A percentile compares a stretch with the other conserved stretches of the same genome.
Conservation (phyloP, 371 early-diverging fungal species). For the Sporodiniella umbellata region DNA sequence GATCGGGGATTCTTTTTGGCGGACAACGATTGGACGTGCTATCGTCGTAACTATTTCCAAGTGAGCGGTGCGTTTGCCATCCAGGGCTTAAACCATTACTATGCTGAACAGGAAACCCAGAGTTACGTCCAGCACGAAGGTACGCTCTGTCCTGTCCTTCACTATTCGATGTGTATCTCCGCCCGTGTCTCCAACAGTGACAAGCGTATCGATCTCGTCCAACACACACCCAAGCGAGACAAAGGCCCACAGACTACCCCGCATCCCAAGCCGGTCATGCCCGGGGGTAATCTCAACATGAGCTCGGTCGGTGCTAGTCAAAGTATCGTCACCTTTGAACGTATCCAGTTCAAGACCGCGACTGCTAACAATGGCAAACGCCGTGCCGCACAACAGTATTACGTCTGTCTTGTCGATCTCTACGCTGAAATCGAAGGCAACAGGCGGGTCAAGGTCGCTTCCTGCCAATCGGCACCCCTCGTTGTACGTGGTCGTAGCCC, state of each 20-base stretch:
- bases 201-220: slow-evolving; percentile 77
- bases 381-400: slow-evolving; percentile 90
- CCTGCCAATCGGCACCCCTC: slow-evolving; percentile 72
- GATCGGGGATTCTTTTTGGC: slow-evolving; percentile 83
- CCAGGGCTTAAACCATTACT: slow-evolving; percentile 42
- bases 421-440: slow-evolving; percentile 63
- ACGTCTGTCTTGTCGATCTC: slow-evolving; percentile 69
- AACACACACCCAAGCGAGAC: slow-evolving; percentile 94
- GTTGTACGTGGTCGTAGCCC: slow-evolving; percentile 94
- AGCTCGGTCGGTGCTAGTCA: slow-evolving; percentile 54
- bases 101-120: slow-evolving; percentile 50
- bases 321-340: slow-evolving; percentile 79
- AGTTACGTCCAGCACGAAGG: slow-evolving; percentile 59
- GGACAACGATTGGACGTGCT: slow-evolving; percentile 89
- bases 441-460: slow-evolving; percentile 58
- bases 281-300: slow-evolving; percentile 57
- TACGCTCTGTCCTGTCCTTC: slow-evolving; percentile 45
- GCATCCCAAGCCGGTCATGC: slow-evolving; percentile 52
- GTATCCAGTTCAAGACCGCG: slow-evolving; percentile 93
- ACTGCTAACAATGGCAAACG: slow-evolving; percentile 93
- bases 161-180: slow-evolving; percentile 70
- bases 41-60: slow-evolving; percentile 94
- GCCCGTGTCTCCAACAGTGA: slow-evolving; percentile 75
- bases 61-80: slow-evolving; percentile 75
- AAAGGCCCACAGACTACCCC: slow-evolving; percentile 87